A percentile compares a stretch with the other conserved stretches of the same genome.
Evolutionary conservation across 441 rosid genomes (phyloP).

Genomic region (Adansonia madagascariensis): DNA sequence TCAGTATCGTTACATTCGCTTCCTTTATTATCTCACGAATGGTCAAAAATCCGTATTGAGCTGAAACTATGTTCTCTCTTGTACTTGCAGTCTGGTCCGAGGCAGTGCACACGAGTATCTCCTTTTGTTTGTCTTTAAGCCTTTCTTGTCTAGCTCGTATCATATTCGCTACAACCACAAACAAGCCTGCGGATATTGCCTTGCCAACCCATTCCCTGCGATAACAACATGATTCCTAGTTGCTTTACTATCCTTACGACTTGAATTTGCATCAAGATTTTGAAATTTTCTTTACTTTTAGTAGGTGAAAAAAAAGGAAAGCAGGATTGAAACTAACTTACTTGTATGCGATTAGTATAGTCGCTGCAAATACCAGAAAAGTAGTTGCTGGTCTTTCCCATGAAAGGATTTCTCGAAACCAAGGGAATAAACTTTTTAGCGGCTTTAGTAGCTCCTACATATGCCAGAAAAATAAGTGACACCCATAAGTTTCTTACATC

Average conservation of each 20-base stretch:
- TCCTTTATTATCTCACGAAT: slow-evolving; percentile 59
- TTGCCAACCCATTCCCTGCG: slow-evolving; percentile 84
- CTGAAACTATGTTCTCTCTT: slow-evolving; percentile 77
- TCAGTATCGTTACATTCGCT: slow-evolving; percentile 67
- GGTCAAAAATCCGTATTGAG: slow-evolving; percentile 64
- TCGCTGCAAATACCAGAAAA: slow-evolving; percentile 32
- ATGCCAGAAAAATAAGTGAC: slow-evolving; percentile 21
- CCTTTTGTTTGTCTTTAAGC: slow-evolving; percentile 39
- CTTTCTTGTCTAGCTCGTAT: slow-evolving; percentile 47
- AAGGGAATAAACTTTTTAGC: slow-evolving; percentile 40
- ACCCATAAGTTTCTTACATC: not conserved
- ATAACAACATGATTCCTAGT: not conserved
- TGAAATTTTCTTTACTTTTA: not conserved
- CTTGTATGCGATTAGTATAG: slow-evolving; percentile 53
- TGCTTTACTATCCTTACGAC: not conserved
- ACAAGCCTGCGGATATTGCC: slow-evolving; percentile 59
- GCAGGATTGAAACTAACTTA: slow-evolving; percentile 39
- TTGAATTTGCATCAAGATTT: slow-evolving; percentile 11
- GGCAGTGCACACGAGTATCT: slow-evolving; percentile 65
- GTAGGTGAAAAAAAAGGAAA: not conserved
- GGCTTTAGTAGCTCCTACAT: slow-evolving; percentile 77
- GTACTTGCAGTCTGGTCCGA: slow-evolving; percentile 50
- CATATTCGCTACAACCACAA: slow-evolving; percentile 61
- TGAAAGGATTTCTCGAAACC: slow-evolving; percentile 52
- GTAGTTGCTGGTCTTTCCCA: slow-evolving; percentile 71